Percentiles rank a stretch among this genome's conserved stretches.
These are phyloP conservation scores for Clarireedia paspali DNA, from an alignment of 2,329 filamentous ascomycete species.

Conservation along the genomic window DNA sequence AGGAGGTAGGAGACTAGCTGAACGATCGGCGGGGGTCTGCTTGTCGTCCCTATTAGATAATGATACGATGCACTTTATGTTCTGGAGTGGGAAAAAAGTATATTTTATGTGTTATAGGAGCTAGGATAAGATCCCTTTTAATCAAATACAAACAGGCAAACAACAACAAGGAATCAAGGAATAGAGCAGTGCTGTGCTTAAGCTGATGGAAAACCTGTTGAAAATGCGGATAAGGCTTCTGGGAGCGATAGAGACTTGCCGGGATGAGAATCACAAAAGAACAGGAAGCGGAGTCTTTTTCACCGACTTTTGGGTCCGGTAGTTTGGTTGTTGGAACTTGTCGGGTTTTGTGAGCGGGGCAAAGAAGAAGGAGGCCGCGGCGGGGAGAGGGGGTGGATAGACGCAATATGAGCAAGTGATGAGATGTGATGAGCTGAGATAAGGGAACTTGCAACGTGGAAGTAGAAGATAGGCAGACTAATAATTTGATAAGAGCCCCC, in stretches of 20 bases:
- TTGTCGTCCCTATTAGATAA: too few species aligned
- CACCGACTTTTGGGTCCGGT: conserved; percentile 7
- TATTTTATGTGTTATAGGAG: too few species aligned
- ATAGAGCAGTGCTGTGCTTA: neutral
- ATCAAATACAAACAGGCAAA: too few species aligned
- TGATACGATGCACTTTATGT: too few species aligned
- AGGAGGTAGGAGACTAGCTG: too few species aligned
- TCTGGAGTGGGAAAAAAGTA: too few species aligned
- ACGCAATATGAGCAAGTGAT: neutral
- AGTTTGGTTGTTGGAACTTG: conserved; percentile 1
- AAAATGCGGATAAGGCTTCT: neutral
- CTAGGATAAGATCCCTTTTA: too few species aligned
- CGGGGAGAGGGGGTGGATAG: neutral
- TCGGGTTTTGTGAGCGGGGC: neutral
- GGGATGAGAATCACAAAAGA: neutral
- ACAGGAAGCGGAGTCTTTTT: neutral
- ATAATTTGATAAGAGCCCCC: too few species aligned
- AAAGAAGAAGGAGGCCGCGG: neutral
- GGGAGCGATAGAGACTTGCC: neutral
- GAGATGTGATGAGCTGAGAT: neutral
- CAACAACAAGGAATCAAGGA: neutral
- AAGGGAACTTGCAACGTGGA: neutral
- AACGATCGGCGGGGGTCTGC: too few species aligned
- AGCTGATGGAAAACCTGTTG: neutral
- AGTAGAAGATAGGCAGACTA: too few species aligned